A percentile compares a stretch with the other conserved stretches of the same genome.
These are phyloP conservation scores for Meyerozyma elateridarum DNA, from an alignment of 1,139 yeast species.

Conservation along the genomic window DNA sequence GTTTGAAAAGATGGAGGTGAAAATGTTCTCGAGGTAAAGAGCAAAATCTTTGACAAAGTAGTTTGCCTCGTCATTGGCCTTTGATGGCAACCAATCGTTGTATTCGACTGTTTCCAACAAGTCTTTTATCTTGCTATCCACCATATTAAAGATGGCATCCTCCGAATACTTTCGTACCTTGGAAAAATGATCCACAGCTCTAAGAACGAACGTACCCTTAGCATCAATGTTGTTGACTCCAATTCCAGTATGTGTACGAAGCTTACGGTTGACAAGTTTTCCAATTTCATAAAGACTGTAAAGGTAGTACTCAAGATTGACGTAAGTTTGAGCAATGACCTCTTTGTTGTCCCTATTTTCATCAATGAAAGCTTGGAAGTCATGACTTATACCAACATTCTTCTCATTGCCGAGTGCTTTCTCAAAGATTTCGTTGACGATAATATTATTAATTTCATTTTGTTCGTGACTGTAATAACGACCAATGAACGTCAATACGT, in stretches of 20 bases:
- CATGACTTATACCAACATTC: conserved; percentile 58
- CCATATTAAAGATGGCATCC: conserved; percentile 71
- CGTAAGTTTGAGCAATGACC: conserved; percentile 81
- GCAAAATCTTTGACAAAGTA: conserved; percentile 80
- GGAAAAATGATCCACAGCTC: conserved; percentile 48
- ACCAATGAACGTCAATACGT: conserved; percentile 57
- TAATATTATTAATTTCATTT: conserved; percentile 41
- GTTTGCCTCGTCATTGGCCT: conserved; percentile 58
- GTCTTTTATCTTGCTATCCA: conserved; percentile 74
- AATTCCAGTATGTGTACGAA: conserved; percentile 50
- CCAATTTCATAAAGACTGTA: conserved; percentile 57
- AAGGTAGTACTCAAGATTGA: conserved; percentile 82
- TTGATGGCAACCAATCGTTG: conserved; percentile 62
- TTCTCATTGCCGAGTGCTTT: conserved; percentile 50
- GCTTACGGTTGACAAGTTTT: conserved; percentile 35
- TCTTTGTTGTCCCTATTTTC: conserved; percentile 72
- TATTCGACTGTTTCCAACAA: conserved; percentile 82
- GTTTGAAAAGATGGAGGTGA: conserved; percentile 80
- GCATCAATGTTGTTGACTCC: conserved; percentile 39
- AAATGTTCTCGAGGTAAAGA: conserved; percentile 79
- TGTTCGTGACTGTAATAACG: conserved; percentile 56
- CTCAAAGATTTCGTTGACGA: conserved; percentile 63
- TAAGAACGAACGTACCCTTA: conserved; percentile 35
- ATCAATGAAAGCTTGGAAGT: conserved; percentile 57
- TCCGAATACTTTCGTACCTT: conserved; percentile 73